A percentile compares a stretch with the other conserved stretches of the same genome.
These are phyloP conservation scores for Teunomyces barrocoloradensis DNA, from an alignment of 805 yeast genomes.

Conservation along the genomic window DNA sequence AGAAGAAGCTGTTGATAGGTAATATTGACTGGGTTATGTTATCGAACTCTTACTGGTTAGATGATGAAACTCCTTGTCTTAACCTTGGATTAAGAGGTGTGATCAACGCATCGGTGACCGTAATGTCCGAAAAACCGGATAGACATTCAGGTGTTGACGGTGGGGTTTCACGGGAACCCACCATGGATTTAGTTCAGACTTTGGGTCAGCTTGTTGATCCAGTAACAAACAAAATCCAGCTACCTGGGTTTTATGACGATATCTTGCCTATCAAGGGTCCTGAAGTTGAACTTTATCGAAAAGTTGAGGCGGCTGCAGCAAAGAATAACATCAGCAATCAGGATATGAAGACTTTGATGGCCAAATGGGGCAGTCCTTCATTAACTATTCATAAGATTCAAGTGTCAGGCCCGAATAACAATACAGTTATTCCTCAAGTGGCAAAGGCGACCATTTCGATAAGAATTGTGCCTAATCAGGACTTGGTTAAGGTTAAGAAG, in stretches of 20 bases:
- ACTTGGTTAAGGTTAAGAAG: constrained; percentile 54
- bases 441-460: constrained; percentile 78
- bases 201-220: constrained; percentile 60
- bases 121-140: constrained; percentile 76
- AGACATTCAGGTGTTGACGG: constrained; percentile 97
- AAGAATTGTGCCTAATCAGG: constrained; percentile 88
- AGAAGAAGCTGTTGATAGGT: constrained; percentile 56
- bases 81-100: constrained; percentile 95
- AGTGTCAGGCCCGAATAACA: constrained; percentile 87
- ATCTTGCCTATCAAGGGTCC: constrained; percentile 53
- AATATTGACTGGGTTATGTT: constrained; percentile 83
- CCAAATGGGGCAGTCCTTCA: constrained; percentile 89
- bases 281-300: constrained; percentile 62
- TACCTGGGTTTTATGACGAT: constrained; percentile 74
- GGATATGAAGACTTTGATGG: constrained; percentile 52
- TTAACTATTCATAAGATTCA: constrained; percentile 79
- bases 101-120: constrained; percentile 69
- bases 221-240: constrained; percentile 40
- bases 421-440: constrained; percentile 82
- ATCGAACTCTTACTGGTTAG: constrained; percentile 93
- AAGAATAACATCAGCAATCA: constrained; percentile 32
- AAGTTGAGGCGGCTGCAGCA: constrained; percentile 45
- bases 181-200: constrained; percentile 76
- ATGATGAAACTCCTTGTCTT: constrained; percentile 82
- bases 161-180: constrained; percentile 85